phyloP scores from a whole-genome alignment of 2,329 filamentous ascomycete genomes.

The Epicoccum sorghinum region DNA sequence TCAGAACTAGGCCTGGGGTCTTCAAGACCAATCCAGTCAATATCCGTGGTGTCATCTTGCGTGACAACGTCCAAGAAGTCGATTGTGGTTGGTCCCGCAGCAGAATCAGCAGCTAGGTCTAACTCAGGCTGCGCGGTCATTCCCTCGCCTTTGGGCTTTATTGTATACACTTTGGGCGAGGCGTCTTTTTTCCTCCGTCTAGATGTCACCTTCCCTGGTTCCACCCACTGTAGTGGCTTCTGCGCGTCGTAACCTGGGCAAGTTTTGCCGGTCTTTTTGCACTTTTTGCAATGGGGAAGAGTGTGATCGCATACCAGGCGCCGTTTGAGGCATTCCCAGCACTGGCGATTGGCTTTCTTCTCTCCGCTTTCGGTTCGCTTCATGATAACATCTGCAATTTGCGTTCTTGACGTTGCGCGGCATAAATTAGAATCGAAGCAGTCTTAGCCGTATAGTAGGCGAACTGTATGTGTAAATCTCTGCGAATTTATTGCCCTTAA shows the following conservation, averaged over 20 bases:
- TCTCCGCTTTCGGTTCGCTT: constrained; percentile 21
- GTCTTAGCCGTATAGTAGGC: constrained; percentile 3
- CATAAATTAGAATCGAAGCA: constrained; percentile 9
- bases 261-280: constrained; percentile 33
- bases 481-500: constrained; percentile 36
- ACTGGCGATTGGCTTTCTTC: constrained; percentile 35
- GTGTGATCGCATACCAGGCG: constrained; percentile 43
- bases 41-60: neutral
- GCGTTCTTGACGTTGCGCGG: neutral
- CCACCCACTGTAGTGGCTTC: constrained; percentile 43
- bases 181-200: constrained; percentile 26
- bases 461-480: constrained; percentile 8
- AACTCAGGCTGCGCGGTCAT: neutral
- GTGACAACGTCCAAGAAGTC: neutral
- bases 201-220: constrained; percentile 39
- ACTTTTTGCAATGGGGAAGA: constrained; percentile 41
- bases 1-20: neutral
- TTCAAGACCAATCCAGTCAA: neutral
- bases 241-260: constrained; percentile 42
- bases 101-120: neutral
- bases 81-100: neutral
- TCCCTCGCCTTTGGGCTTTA: neutral
- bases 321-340: constrained; percentile 43
- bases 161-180: constrained; percentile 18
- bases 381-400: neutral